phyloP scores from a whole-genome alignment of 768 basidiomycete genomes.

The Roridomyces roridus region DNA sequence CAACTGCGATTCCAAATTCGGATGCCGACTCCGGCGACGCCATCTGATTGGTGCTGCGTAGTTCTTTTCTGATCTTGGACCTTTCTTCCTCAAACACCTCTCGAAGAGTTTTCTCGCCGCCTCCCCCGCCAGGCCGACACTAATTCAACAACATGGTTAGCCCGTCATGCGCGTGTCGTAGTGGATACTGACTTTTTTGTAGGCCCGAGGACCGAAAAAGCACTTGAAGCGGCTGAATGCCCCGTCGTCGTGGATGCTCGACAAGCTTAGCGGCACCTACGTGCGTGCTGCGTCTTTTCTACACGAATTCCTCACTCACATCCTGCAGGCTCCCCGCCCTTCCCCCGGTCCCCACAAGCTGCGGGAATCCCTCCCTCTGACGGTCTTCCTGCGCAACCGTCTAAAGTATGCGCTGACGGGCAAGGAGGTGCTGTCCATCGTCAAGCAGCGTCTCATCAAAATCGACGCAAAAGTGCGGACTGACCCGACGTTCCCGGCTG shows the following conservation, averaged over 20 bases:
- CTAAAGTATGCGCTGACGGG: conserved; percentile 99
- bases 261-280: conserved; percentile 96
- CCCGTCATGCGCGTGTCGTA: no score
- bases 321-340: conserved; percentile 84
- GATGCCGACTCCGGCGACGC: no score
- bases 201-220: conserved; percentile 99
- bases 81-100: no score
- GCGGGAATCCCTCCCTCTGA: conserved; percentile 96
- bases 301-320: neutral
- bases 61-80: no score
- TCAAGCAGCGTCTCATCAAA: conserved; percentile 96
- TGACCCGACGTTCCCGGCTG: conserved; percentile 94
- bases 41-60: no score
- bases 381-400: conserved; percentile 97
- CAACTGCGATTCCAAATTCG: no score
- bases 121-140: no score
- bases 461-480: conserved; percentile 99
- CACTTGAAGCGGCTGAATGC: conserved; percentile 98
- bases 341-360: conserved; percentile 99
- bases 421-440: conserved; percentile 94
- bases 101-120: no score
- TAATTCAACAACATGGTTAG: no score
- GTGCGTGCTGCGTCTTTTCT: conserved; percentile 53
- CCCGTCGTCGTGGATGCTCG: conserved; percentile 99
- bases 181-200: conserved; percentile 30